Percentiles rank a stretch among this genome's conserved stretches.
Evolutionary conservation across 768 basidiomycete genomes (phyloP).

Genomic region (Astraeus odoratus): DNA sequence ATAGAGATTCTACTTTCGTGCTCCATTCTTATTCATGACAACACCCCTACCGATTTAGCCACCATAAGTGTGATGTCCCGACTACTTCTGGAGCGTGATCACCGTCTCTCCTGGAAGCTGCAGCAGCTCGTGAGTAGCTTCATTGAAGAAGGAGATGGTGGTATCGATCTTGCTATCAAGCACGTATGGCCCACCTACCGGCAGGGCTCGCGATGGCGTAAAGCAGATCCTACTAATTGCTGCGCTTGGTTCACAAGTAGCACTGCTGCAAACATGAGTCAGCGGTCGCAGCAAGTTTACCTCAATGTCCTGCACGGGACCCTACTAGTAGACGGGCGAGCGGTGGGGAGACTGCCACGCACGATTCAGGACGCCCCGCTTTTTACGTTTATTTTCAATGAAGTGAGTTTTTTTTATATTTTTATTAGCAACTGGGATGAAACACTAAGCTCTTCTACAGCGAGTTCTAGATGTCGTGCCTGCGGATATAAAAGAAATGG

Average conservation of each 20-base stretch:
- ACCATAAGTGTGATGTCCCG: neutral
- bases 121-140: neutral
- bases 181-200: neutral
- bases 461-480: slow-evolving; percentile 3
- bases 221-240: neutral
- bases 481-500: slow-evolving; percentile 7
- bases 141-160: neutral
- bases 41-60: neutral
- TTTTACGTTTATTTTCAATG: neutral
- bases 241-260: neutral
- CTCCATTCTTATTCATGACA: neutral
- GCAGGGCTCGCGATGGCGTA: neutral
- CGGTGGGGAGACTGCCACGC: slow-evolving; percentile 3
- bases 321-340: slow-evolving; percentile 6
- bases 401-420: neutral
- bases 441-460: neutral
- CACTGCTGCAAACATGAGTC: neutral
- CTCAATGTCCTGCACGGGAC: slow-evolving; percentile 4
- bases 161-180: neutral
- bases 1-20: neutral
- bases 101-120: neutral
- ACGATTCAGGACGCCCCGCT: neutral
- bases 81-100: neutral
- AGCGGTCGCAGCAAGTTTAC: neutral
- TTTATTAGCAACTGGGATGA: neutral